Base-by-base conservation (phyloP, 2,329 filamentous ascomycete genomes). In the Colletotrichum brevisporum region DNA sequence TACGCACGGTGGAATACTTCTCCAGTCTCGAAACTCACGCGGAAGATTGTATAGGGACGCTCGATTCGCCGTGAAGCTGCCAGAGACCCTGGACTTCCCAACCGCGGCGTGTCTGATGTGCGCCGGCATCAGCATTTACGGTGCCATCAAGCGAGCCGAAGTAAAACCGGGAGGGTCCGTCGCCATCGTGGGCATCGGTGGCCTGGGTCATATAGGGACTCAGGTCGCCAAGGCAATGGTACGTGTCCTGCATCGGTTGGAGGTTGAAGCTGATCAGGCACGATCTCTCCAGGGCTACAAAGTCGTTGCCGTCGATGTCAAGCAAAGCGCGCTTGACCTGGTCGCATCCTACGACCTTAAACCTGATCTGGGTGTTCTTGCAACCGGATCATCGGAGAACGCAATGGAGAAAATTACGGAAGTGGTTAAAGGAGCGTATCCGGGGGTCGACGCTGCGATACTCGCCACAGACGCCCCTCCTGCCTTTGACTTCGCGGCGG, bases 351-450 rank as follows among this genome's bases (percentile, higher is more conserved):
- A 72, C 26, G 21, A 21, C 2, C 58, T 51, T 1, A 71, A 69
- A 13, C 54, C 56, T 4, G 60, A 63, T 31, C 16, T 55, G 12
- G 75, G 75, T 70, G 74, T 79, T 71, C 74, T 78, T 3, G 56
- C 76, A 16, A 77, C 76, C 8, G 58, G 71, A 31, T 71, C 65
- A 16, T 70, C 74, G 5, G 26, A 70, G 21, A 74, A 78, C 43
- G 76, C 51, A 18, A n/a, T 63, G 24, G 8, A 26, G 18, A 15
- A 50, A 13, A 70, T 72, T 24, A 18, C 63, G 31, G 21, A 21
- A 10, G 50, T 26, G 26, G 56, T 59, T 2, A 6, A 24, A 18
- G 51, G 60, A 15, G 41, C 15, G 18, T 70, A 70, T 10, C 67
- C 67, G 0, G 70, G 70, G 10, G 63, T 72, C n/a, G 67, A 72